Evolutionary conservation across 2,329 filamentous ascomycete species (phyloP), one percentile per base, ranked within the genome.

Genomic region (Fusarium armeniacum): DNA sequence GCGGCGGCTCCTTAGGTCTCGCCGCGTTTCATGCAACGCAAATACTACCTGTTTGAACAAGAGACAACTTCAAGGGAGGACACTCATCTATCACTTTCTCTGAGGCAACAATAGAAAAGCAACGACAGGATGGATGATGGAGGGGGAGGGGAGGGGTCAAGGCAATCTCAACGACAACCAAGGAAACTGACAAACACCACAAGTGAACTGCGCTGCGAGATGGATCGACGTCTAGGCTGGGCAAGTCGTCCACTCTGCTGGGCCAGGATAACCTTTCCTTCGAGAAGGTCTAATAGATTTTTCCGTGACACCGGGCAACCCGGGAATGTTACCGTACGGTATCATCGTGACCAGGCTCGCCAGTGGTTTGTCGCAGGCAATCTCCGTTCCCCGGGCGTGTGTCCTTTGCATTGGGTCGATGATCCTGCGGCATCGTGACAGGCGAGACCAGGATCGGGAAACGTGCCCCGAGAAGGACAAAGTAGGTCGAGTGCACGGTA

Each of bases 191-290:
- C 49, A 49, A 59, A 54, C 56, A 56, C 59, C 57, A 50, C 51
- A 46, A 35, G 56, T 61, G 63, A 16, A 32, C 43, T 56, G 20
- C 49, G 24, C 58, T 71, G 56, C 64, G 58, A 67, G 62, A 70
- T 63, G 52, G 73, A 75, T 75, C 73, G 71, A 74, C 73, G 64
- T 53, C 71, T 62, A 74, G 73, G 44, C 44, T 46, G 18, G 44
- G 12, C 18, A 46, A 30, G 28, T 46, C n/a, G 44, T 60, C 73
- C 70, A 41, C 55, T 63, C 58, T 55, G 50, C 61, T 73, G 72
- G 71, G 67, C 65, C 62, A 59, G 69, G 73, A 67, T 73, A 60
- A 46, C 66, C 66, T 72, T 53, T 67, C 61, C 72, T 74, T 74
- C 72, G 63, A 70, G 72, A 74, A 74, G 65, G 36, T 52, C 50